Conservation (phyloP, 768 basidiomycete genomes). For the Suillus plorans region DNA sequence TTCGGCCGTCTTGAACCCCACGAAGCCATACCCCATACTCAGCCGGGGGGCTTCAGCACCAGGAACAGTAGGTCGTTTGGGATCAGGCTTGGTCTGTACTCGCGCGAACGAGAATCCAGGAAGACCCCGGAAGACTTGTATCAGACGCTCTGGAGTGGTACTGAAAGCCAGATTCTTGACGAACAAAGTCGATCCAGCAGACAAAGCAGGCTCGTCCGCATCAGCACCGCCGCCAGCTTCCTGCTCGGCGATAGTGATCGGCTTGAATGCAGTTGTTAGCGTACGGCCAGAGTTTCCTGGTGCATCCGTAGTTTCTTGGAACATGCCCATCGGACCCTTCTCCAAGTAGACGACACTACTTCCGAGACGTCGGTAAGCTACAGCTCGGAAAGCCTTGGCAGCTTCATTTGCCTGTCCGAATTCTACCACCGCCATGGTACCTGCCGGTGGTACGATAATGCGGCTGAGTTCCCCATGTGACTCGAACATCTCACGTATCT, state of each 20-base stretch:
- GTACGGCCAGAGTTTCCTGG: conserved; percentile 26
- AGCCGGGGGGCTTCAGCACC: conserved; percentile 48
- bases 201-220: conserved; percentile 45
- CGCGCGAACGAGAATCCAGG: conserved; percentile 85
- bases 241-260: conserved; percentile 47
- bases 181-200: conserved; percentile 81
- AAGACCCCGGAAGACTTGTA: conserved; percentile 67
- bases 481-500: conserved; percentile 80
- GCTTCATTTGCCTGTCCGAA: conserved; percentile 74
- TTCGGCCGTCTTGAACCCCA: conserved; percentile 80
- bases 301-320: conserved; percentile 37
- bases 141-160: conserved; percentile 77
- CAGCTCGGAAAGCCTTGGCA: conserved; percentile 69
- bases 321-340: conserved; percentile 87
- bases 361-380: conserved; percentile 86
- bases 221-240: conserved; percentile 30
- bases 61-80: conserved; percentile 52
- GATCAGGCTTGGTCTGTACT: conserved; percentile 88
- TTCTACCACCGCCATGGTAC: conserved; percentile 91
- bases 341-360: conserved; percentile 92
- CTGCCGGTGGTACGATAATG: conserved; percentile 86
- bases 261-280: conserved; percentile 23
- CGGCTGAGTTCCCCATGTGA: conserved; percentile 68
- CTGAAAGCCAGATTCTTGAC: conserved; percentile 94
- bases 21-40: conserved; percentile 96